Evolutionary conservation across 139 green algal species (phyloP).

Genomic region (Marvania coccoides): DNA sequence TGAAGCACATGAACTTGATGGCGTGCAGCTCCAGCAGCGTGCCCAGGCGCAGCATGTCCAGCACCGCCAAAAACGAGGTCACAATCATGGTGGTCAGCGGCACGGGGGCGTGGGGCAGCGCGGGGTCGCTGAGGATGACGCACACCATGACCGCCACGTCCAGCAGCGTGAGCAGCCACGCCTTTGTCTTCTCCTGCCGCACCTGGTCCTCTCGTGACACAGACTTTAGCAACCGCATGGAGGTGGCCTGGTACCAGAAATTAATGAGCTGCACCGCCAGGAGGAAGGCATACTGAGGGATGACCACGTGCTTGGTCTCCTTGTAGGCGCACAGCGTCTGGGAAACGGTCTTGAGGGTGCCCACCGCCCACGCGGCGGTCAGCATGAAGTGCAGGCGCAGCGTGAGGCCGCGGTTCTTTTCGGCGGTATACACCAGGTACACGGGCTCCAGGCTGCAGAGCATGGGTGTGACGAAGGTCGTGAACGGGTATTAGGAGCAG

Average conservation of each 20-base stretch:
- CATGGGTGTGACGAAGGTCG: too few species aligned
- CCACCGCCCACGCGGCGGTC: slow-evolving; percentile 8
- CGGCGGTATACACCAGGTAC: slow-evolving; percentile 12
- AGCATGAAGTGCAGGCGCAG: slow-evolving; percentile 19
- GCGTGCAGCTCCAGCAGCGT: slow-evolving; percentile 14
- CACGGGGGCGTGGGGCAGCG: slow-evolving; percentile 10
- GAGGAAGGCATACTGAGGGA: slow-evolving; percentile 13
- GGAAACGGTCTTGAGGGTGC: slow-evolving; percentile 9
- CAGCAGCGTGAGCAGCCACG: slow-evolving; percentile 8
- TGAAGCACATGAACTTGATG: slow-evolving; percentile 19
- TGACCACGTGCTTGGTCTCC: background rate
- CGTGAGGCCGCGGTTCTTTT: slow-evolving; percentile 20
- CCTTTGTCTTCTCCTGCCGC: slow-evolving; percentile 19
- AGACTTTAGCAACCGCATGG: background rate
- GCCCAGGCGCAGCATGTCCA: slow-evolving; percentile 17
- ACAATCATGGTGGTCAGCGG: slow-evolving; percentile 5
- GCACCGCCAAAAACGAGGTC: slow-evolving; percentile 1
- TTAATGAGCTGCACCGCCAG: slow-evolving; percentile 11
- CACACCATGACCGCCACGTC: slow-evolving; percentile 19
- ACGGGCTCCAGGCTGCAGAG: slow-evolving; percentile 21
- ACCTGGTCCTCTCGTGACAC: slow-evolving; percentile 5
- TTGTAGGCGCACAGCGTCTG: background rate
- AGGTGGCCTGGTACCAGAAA: background rate
- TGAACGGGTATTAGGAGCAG: too few species aligned
- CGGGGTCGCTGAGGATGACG: slow-evolving; percentile 6